Evolutionary conservation across 257 asterid genomes (phyloP).

Genomic region (Parsonsia alboflavescens): DNA sequence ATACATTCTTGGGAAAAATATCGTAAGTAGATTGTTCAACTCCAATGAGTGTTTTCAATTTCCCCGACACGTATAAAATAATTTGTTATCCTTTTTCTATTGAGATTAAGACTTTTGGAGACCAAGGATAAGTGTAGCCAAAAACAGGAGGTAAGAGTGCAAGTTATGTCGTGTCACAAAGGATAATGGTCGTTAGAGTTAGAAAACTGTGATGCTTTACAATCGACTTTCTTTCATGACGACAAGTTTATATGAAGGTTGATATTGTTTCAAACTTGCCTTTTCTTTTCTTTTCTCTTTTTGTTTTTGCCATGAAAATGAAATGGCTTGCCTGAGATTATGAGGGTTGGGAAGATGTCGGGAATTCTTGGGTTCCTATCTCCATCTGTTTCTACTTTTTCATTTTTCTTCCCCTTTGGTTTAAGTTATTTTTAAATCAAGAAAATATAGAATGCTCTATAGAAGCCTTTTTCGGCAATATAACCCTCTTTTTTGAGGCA

Average conservation of each 20-base stretch:
- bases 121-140: background rate
- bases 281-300: background rate
- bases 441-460: background rate
- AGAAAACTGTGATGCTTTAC: background rate
- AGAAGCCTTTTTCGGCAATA: background rate
- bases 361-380: background rate
- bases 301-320: background rate
- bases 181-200: background rate
- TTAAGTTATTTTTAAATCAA: background rate
- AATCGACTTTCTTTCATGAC: background rate
- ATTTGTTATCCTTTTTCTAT: background rate
- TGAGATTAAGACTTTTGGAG: background rate
- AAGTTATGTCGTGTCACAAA: background rate
- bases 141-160: background rate
- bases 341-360: background rate
- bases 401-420: background rate
- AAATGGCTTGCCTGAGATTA: background rate
- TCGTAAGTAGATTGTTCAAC: constrained; percentile 46
- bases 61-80: background rate
- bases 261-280: background rate
- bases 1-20: constrained; percentile 74
- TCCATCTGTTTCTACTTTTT: background rate
- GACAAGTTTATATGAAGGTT: background rate
- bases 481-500: background rate
- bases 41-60: background rate